phyloP scores from a whole-genome alignment of 371 early-diverging fungal species.

The Polyrhizophydium stewartii region DNA sequence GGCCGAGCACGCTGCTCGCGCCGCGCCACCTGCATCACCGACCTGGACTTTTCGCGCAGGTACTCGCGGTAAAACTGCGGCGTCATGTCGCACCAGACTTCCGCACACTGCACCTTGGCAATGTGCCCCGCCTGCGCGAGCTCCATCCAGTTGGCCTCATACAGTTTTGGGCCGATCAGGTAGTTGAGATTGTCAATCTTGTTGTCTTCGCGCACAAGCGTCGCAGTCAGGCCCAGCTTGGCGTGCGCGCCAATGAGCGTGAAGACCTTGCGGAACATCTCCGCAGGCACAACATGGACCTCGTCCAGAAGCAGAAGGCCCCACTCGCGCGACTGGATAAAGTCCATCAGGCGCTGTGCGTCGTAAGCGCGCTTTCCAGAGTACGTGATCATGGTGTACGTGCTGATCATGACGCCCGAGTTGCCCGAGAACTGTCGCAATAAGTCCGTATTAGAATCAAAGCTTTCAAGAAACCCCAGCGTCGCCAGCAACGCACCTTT shows the following conservation, averaged over 20 bases:
- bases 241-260: slow-evolving; percentile 93
- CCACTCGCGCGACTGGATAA: slow-evolving; percentile 91
- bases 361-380: slow-evolving; percentile 93
- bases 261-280: slow-evolving; percentile 96
- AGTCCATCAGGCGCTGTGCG: slow-evolving; percentile 96
- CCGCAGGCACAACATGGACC: slow-evolving; percentile 99
- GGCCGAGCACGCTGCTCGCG: no score
- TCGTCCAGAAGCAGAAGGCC: slow-evolving; percentile 98
- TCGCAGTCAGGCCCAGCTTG: slow-evolving; percentile 98
- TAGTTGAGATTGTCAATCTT: slow-evolving; percentile 99
- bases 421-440: slow-evolving; percentile 67
- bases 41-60: slow-evolving; percentile 43
- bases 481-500: slow-evolving; percentile 36
- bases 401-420: slow-evolving; percentile 96
- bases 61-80: slow-evolving; percentile 98
- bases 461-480: background rate
- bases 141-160: slow-evolving; percentile 99
- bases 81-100: slow-evolving; percentile 99
- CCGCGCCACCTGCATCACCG: no score
- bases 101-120: slow-evolving; percentile 94
- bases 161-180: slow-evolving; percentile 99
- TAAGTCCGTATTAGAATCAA: background rate
- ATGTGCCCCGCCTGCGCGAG: slow-evolving; percentile 96
- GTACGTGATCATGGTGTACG: slow-evolving; percentile 98
- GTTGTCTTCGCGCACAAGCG: slow-evolving; percentile 98